phyloP scores from a whole-genome alignment of 129 eudicot species.

The Flaveria brownii region DNA sequence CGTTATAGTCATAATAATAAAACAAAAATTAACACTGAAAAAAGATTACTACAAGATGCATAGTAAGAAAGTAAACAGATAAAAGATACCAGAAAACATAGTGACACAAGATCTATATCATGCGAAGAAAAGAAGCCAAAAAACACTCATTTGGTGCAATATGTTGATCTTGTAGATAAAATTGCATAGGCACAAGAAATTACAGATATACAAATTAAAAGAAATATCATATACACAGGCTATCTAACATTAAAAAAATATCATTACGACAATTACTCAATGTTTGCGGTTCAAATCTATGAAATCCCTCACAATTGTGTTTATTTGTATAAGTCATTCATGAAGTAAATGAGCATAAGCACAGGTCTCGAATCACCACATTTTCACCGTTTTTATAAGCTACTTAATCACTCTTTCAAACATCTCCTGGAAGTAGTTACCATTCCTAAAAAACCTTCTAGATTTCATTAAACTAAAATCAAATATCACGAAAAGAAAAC shows the following conservation, averaged over 20 bases:
- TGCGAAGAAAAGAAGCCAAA: conserved; percentile 2
- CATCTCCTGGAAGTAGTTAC: not conserved
- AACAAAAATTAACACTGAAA: not conserved
- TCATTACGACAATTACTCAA: conserved; percentile 1
- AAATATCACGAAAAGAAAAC: not conserved
- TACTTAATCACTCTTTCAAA: not conserved
- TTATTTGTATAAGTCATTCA: not conserved
- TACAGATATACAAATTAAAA: too few species aligned
- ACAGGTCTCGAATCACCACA: conserved; percentile 3
- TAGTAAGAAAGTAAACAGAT: not conserved
- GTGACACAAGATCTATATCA: not conserved
- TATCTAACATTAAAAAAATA: too few species aligned
- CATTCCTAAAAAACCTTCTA: conserved; percentile 16
- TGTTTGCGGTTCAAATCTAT: not conserved
- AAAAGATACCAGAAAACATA: conserved; percentile 18
- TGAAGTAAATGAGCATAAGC: not conserved
- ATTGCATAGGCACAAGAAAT: not conserved
- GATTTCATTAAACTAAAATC: conserved; percentile 14
- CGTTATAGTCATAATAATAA: conserved; percentile 6
- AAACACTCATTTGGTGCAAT: conserved; percentile 4
- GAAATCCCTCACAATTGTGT: not conserved
- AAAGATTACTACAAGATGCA: not conserved
- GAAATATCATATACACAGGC: too few species aligned
- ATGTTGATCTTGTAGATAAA: conserved; percentile 26
- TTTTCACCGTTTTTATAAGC: conserved; percentile 14